Base-by-base conservation (phyloP, 2,329 filamentous ascomycete species). In the Coleophoma crateriformis region DNA sequence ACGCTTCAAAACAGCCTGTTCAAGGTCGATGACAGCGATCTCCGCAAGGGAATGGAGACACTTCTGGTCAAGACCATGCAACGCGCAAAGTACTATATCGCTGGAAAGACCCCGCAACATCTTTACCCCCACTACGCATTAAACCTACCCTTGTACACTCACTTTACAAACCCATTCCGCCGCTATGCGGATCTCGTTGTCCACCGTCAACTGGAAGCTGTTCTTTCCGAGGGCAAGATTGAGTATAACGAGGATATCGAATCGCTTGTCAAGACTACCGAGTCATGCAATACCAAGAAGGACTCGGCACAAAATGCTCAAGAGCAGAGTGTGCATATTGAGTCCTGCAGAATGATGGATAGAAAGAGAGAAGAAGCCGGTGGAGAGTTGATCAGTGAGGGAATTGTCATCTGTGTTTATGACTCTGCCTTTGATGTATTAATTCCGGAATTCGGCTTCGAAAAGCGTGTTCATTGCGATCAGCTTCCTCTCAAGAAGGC, bases 381-480 rank as follows among this genome's bases (percentile, higher is more conserved):
- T 56, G 90, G 90, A 44, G 94, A 99, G 58, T 80, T 99, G 48
- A 90, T 99, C 67, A 90, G 87, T 61, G 92, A 97, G 67, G 94
- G 94, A 59, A 92, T 99, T 61, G 90, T 99, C 45, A 79, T 99
- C 49, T 96, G 90, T 65, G 94, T 99, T 33, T 99, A 99, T 69
- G 94, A 99, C 71, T 97, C 94, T 27, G 94, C 94, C 17, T 99
- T 99, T 67, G 94, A 99, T 68, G 90, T 99, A 40, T 79, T 99
- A 56, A 97, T 99, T 67, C 94, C 94, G 6, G 91, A 99, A 66
- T 99, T 90, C 76, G 94, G 94, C 58, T 97, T 99, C 60, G 94
- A 99, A 77, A 99, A 99, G 82, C 89, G 94, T 57, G 94, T 99
- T 47, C 94, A 99, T 72, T 99, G 94, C 67, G 94, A 99, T 65